Conservation (phyloP, 345 rosid genomes). For the Laguncularia racemosa region DNA sequence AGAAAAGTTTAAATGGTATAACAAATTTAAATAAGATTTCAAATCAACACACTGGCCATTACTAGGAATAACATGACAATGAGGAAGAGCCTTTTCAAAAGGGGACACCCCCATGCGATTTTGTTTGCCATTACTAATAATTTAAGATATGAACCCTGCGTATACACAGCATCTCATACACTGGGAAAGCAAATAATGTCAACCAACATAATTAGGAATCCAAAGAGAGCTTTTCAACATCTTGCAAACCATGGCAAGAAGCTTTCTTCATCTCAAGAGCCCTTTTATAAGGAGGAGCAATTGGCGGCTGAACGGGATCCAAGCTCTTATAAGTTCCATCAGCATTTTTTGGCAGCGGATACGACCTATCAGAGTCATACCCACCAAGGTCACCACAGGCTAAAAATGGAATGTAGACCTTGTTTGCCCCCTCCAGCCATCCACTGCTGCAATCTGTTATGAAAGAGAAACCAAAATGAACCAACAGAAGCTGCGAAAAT, state of each 20-base stretch:
- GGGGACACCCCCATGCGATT: too few relatives aligned
- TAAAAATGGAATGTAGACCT: conserved; percentile 84
- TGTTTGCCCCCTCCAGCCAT: conserved; percentile 87
- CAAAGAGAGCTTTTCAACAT: conserved; percentile 37
- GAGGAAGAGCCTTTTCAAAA: too few relatives aligned
- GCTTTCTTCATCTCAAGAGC: conserved; percentile 93
- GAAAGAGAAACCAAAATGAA: not conserved
- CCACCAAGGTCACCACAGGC: conserved; percentile 90
- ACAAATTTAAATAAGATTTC: too few relatives aligned
- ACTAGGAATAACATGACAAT: too few relatives aligned
- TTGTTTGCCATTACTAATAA: conserved; percentile 7
- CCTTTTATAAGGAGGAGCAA: conserved; percentile 86
- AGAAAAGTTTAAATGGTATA: too few relatives aligned
- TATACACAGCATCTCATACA: not conserved
- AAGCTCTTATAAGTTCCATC: conserved; percentile 73
- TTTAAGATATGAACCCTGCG: not conserved
- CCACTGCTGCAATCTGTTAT: conserved; percentile 81
- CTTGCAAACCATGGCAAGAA: conserved; percentile 46
- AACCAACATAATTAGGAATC: conserved; percentile 26
- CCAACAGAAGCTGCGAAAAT: not conserved
- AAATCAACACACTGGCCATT: too few relatives aligned
- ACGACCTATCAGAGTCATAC: conserved; percentile 88
- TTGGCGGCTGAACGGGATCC: conserved; percentile 90
- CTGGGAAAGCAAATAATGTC: not conserved
- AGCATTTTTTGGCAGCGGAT: conserved; percentile 71